These are phyloP conservation scores for Nadsonia starkeyi-henricii DNA, from an alignment of 1,139 yeast species.

Conservation along the genomic window DNA sequence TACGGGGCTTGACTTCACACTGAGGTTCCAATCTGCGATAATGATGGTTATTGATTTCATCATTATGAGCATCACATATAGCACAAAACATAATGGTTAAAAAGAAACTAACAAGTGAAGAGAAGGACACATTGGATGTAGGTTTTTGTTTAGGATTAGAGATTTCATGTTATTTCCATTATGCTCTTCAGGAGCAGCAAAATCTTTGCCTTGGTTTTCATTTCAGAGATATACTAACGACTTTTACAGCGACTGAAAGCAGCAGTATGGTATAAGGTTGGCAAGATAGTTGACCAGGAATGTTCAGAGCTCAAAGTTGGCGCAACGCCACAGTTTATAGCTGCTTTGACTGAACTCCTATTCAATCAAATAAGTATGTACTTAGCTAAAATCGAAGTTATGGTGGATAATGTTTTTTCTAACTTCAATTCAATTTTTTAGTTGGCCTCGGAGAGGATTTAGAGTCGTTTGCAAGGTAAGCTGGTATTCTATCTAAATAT, in stretches of 20 bases:
- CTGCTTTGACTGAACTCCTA: constrained; percentile 20
- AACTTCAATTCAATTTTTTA: not conserved
- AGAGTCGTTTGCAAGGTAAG: constrained; percentile 19
- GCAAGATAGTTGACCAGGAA: constrained; percentile 20
- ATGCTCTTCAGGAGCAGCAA: too few relatives aligned
- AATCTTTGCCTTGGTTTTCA: too few relatives aligned
- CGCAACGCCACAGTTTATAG: constrained; percentile 20
- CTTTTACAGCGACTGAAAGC: constrained; percentile 14
- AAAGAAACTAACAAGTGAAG: not conserved
- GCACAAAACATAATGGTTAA: not conserved
- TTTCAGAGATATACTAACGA: too few relatives aligned
- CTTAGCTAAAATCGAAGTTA: not conserved
- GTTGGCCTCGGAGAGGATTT: constrained; percentile 17
- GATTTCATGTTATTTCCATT: too few relatives aligned
- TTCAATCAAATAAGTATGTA: constrained; percentile 19
- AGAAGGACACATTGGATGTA: not conserved
- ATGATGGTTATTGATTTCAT: too few relatives aligned
- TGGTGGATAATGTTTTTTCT: too few relatives aligned
- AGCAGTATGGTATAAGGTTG: constrained; percentile 20
- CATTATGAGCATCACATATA: too few relatives aligned
- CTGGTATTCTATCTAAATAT: not conserved
- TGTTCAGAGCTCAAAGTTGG: constrained; percentile 13
- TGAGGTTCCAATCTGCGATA: too few relatives aligned
- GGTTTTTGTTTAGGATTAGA: not conserved
- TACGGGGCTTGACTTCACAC: too few relatives aligned